Conservation (phyloP, 2,329 filamentous ascomycete genomes). For the Pyricularia grisea region DNA sequence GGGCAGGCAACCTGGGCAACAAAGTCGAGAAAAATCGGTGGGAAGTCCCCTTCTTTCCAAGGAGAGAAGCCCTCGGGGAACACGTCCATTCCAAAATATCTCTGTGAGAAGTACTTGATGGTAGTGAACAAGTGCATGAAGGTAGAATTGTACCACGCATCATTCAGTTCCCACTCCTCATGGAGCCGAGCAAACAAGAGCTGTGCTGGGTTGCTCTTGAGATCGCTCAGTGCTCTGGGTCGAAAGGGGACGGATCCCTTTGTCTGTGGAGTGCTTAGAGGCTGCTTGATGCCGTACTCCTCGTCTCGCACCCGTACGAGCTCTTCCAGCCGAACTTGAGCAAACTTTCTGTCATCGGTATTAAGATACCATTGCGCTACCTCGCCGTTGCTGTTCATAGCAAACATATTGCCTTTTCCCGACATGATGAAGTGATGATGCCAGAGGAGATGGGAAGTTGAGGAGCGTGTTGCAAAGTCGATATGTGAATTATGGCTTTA, state of each 20-base stretch:
- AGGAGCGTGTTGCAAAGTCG: background rate
- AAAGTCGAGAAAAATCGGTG: conserved; percentile 24
- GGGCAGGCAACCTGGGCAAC: conserved; percentile 21
- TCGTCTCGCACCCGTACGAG: background rate
- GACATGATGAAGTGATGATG: background rate
- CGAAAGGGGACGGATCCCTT: background rate
- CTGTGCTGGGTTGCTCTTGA: conserved; percentile 13
- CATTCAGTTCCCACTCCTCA: conserved; percentile 9
- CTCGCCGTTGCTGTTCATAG: background rate
- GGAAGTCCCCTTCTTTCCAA: conserved; percentile 14
- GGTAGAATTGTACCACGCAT: conserved; percentile 17
- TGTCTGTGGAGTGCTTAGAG: background rate
- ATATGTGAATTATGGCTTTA: background rate
- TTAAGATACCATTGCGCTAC: background rate
- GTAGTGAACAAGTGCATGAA: conserved; percentile 18
- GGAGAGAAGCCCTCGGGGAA: conserved; percentile 7
- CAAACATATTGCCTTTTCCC: background rate
- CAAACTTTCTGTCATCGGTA: background rate
- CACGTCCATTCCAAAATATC: conserved; percentile 17
- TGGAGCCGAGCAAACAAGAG: conserved; percentile 12
- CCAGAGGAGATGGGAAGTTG: background rate
- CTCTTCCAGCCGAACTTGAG: background rate
- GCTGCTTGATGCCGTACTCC: background rate
- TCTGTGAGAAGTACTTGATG: conserved; percentile 13
- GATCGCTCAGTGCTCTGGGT: conserved; percentile 5